Conservation (phyloP, 2,329 filamentous ascomycete genomes). For the Blumeria hordei region DNA sequence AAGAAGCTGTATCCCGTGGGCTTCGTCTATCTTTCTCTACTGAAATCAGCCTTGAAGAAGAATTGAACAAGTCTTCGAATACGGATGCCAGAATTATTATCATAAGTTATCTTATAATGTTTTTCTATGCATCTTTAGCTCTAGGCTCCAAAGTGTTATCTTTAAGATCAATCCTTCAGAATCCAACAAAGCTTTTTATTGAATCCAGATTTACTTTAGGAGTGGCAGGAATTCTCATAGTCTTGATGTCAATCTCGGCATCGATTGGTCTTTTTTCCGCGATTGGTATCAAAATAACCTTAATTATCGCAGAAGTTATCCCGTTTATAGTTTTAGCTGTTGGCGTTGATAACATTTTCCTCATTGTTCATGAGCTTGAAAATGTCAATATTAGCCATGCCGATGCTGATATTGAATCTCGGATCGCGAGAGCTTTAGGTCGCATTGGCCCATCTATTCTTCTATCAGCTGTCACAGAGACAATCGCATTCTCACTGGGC, state of each 20-base stretch:
- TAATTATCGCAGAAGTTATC: conserved; percentile 97
- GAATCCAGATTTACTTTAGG: conserved; percentile 94
- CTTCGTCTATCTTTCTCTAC: conserved; percentile 83
- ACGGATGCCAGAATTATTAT: conserved; percentile 93
- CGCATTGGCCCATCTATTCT: conserved; percentile 94
- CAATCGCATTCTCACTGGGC: conserved; percentile 74
- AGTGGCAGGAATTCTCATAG: conserved; percentile 83
- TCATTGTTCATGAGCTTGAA: conserved; percentile 96
- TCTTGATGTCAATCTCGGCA: conserved; percentile 89
- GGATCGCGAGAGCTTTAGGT: conserved; percentile 70
- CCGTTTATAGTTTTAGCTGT: conserved; percentile 92
- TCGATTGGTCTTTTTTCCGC: conserved; percentile 91
- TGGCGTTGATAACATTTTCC: conserved; percentile 95
- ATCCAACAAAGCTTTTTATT: conserved; percentile 65
- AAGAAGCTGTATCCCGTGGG: conserved; percentile 53
- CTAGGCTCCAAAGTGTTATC: conserved; percentile 71
- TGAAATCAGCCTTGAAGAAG: conserved; percentile 82
- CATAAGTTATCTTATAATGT: conserved; percentile 97
- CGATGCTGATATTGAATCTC: conserved; percentile 65
- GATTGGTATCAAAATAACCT: conserved; percentile 71
- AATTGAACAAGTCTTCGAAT: conserved; percentile 94
- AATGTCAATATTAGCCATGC: conserved; percentile 80
- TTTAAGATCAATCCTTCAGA: conserved; percentile 50
- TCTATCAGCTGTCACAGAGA: conserved; percentile 85
- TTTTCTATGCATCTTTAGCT: conserved; percentile 82